These are phyloP conservation scores for Fonsecaea multimorphosa DNA, from an alignment of 2,329 filamentous ascomycete species.

Conservation along the genomic window DNA sequence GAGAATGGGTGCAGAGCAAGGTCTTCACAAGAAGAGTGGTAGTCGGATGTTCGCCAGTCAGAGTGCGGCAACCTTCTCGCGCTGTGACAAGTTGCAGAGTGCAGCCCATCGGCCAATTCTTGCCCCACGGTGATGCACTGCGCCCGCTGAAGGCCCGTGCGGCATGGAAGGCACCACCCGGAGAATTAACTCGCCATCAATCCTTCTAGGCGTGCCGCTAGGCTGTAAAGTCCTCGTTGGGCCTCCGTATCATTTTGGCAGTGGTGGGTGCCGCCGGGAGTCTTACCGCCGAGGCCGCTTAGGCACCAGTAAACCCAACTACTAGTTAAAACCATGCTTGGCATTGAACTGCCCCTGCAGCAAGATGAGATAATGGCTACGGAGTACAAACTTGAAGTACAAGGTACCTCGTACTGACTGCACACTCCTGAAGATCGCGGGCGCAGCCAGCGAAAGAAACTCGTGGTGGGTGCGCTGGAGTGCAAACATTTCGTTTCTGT, in stretches of 20 bases:
- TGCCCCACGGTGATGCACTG: constrained; percentile 22
- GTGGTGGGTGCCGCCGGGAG: not conserved
- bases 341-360: not conserved
- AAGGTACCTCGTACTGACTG: too few species aligned
- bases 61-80: constrained; percentile 10
- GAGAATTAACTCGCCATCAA: constrained; percentile 16
- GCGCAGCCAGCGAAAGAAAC: not conserved
- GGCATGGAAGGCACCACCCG: constrained; percentile 16
- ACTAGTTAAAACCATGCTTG: not conserved
- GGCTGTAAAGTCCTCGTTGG: not conserved
- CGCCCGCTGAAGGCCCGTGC: constrained; percentile 9
- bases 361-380: not conserved
- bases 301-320: not conserved
- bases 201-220: constrained; percentile 9
- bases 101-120: constrained; percentile 5
- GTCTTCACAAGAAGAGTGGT: constrained; percentile 13
- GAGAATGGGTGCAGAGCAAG: constrained; percentile 1
- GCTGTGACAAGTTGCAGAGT: constrained; percentile 10
- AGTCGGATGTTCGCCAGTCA: constrained; percentile 28
- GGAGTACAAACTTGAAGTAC: not conserved
- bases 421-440: not conserved
- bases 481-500: not conserved
- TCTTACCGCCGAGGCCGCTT: not conserved
- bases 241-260: not conserved
- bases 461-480: not conserved